These are phyloP conservation scores for Ascomycota sp. DNA, from an alignment of 2,329 filamentous ascomycete species.

Conservation along the genomic window DNA sequence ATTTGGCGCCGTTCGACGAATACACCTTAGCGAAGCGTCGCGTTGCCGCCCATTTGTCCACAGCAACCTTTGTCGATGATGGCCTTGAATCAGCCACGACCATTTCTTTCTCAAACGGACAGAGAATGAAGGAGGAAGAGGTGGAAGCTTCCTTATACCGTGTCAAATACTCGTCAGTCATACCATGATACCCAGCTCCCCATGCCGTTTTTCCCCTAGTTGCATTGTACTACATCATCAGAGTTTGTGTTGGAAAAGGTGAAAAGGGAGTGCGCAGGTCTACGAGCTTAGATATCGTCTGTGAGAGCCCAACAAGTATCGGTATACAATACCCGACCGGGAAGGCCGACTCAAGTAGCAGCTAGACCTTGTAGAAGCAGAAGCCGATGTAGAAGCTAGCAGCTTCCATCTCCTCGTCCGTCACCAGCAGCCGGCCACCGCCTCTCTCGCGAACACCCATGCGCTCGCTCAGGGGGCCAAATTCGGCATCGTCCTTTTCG, in stretches of 20 bases:
- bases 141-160: slow-evolving; percentile 1
- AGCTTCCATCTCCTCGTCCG: slow-evolving; percentile 78
- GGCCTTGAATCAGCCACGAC: too few species aligned
- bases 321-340: too few species aligned
- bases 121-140: background rate
- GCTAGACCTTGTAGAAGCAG: slow-evolving; percentile 84
- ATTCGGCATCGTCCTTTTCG: slow-evolving; percentile 64
- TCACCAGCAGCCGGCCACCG: slow-evolving; percentile 47
- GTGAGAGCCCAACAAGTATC: too few species aligned
- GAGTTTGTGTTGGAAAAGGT: too few species aligned
- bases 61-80: too few species aligned
- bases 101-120: too few species aligned
- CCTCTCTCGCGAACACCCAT: slow-evolving; percentile 74
- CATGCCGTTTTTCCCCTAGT: background rate
- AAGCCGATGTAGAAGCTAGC: slow-evolving; percentile 84
- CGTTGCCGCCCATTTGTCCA: background rate
- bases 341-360: too few species aligned
- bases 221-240: too few species aligned
- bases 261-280: too few species aligned
- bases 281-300: too few species aligned
- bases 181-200: slow-evolving; percentile 14
- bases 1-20: slow-evolving; percentile 41
- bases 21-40: slow-evolving; percentile 13
- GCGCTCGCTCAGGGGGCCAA: slow-evolving; percentile 77
- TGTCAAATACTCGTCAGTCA: slow-evolving; percentile 6